Base-by-base conservation (phyloP, 2,329 filamentous ascomycete species). In the Penicillium sp. region DNA sequence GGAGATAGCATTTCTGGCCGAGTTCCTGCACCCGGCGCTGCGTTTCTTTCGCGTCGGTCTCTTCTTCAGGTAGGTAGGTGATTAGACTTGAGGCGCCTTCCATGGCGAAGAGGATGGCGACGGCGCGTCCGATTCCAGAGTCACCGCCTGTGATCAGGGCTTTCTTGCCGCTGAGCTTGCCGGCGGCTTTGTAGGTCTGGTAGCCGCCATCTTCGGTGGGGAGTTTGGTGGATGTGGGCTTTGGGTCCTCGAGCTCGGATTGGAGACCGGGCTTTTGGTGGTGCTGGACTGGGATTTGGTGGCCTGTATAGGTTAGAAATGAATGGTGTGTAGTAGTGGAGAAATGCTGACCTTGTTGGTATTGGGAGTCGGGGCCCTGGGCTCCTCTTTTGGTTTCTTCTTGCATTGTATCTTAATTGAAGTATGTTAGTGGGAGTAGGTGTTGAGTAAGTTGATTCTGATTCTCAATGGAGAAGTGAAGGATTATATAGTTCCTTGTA, bases 91-190 rank as follows among this genome's bases (percentile, higher is more conserved):
- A 80, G 8, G 86, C 86, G 1, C 87, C 87, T 68, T 93, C 87
- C 76, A 88, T 84, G 24, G 87, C 87, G 58, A 85, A 93, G 0
- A 91, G 74, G 13, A 90, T 77, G 1, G 87, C 86, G 1, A 83
- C 80, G 0, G 87, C 82, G 26, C 86, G 80, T 3, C 87, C 86
- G 52, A 91, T 91, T 1, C 87, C 87, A 6, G 80, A 84, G 67
- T 91, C 87, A 3, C 87, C 87, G n/a, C 87, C 86, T 0, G 87
- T 91, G 59, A 91, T 91, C 42, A 93, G 68, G 4, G 87, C 86
- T 45, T 81, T 86, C 68, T 84, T 87, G 50, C 81, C 86, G 55
- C 78, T 68, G 4, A 93, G 78, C 70, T 91, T 93, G 38, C 81
- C 82, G 1, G 86, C 85, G 3, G 85, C 79, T 63, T 82, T 82